phyloP scores from a whole-genome alignment of 2,329 filamentous ascomycete species.

The Aspergillus brasiliensis region DNA sequence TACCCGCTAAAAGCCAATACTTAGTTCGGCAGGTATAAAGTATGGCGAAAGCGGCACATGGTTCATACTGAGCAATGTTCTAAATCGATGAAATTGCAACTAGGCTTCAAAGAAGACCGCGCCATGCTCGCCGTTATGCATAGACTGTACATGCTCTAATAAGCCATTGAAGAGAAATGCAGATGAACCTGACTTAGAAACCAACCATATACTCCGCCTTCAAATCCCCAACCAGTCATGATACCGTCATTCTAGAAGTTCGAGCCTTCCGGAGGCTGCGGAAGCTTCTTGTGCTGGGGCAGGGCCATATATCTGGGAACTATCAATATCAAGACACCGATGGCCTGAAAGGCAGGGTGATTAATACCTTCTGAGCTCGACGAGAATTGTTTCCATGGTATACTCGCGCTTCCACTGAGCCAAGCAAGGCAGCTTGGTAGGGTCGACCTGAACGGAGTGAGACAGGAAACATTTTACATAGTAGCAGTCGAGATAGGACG shows the following conservation, averaged over 20 bases:
- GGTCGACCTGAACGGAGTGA: slow-evolving; percentile 66
- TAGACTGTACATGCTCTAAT: slow-evolving; percentile 42
- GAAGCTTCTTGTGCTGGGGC: slow-evolving; percentile 88
- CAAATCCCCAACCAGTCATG: slow-evolving; percentile 24
- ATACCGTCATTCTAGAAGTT: slow-evolving; percentile 49
- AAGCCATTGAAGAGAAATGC: slow-evolving; percentile 23
- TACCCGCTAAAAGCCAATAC: not conserved
- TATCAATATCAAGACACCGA: slow-evolving; percentile 28
- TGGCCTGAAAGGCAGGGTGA: slow-evolving; percentile 17
- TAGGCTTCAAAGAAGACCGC: slow-evolving; percentile 29
- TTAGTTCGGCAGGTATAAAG: not conserved
- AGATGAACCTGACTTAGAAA: slow-evolving; percentile 27
- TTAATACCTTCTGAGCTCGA: slow-evolving; percentile 75
- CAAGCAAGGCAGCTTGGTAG: slow-evolving; percentile 78
- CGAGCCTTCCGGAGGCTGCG: slow-evolving; percentile 86
- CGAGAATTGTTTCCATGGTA: slow-evolving; percentile 91
- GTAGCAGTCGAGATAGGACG: not conserved
- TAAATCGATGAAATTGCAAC: slow-evolving; percentile 19
- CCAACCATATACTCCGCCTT: slow-evolving; percentile 35
- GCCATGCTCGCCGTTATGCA: slow-evolving; percentile 41
- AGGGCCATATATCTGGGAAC: slow-evolving; percentile 85
- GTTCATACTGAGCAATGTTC: slow-evolving; percentile 1
- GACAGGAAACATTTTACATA: not conserved
- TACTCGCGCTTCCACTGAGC: slow-evolving; percentile 89
- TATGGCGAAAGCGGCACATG: not conserved